Base-by-base conservation (phyloP, 306 rosid genomes). In the Sicyos baderoa region DNA sequence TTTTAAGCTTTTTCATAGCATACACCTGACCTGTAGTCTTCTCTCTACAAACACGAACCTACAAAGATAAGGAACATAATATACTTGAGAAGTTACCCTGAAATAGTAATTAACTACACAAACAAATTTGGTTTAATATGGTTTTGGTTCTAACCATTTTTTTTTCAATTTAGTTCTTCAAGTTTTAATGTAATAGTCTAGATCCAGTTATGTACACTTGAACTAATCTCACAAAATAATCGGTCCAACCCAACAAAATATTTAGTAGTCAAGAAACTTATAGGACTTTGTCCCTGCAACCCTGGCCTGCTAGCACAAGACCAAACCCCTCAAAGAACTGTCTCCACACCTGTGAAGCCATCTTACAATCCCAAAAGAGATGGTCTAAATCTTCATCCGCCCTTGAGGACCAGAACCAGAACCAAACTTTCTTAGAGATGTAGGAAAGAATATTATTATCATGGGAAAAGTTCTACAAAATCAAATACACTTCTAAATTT, bases 1-100 rank as follows among this genome's bases (percentile, higher is more conserved):
- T 93, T 87, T 93, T 93, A 42, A 93, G 91, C 69, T 93, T 93
- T 84, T 93, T 93, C 99, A 93, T 93, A 25, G 99, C 99, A 85
- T 85, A 93, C 32, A 93, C 99, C 75, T 86, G 84, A 77, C 82
- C 94, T 6, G 91, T 81, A 6, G 86, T 82, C 89, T 84, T 88
- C 80, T 93, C 97, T 80, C 91, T 87, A 74, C 99, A 93, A 68
- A 93, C 80, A 77, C 91, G 95, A 76, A 93, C 99, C 99, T 93
- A 83, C 83, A 79, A 79, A 59, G 60, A 78, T 52, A 21, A 74
- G 87, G 63, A 81, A 72, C 74, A 63, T 63, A 42, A 80, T 83
- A 62, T 74, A 77, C 16, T 44, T 44, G 27, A 54, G 13, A 72
- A 44, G 40, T 15, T 54, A 72, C 56, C 9, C 23, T 29, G 12